Base-by-base conservation (phyloP, 176 grass and related monocot genomes). In the Cenchrus americanus region DNA sequence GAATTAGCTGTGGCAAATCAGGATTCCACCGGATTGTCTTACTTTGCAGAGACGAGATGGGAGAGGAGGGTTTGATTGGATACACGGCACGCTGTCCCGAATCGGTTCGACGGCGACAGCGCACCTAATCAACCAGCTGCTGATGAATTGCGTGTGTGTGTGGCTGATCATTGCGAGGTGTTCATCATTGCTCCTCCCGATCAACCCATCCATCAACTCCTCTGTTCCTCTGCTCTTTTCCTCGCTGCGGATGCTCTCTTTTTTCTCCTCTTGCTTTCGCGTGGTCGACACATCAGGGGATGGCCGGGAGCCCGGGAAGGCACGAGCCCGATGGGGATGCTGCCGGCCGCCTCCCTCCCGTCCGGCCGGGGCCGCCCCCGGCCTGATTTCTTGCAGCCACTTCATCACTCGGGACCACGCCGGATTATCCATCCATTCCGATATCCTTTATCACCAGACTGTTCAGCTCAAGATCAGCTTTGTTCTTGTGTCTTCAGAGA, bases 51-150 rank as follows among this genome's bases (percentile, higher is more conserved):
- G 37, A 3, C 1, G 32, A 34, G 32, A 34, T 34, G 8, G 8
- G n/a, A n/a, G 0, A 1, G 10, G 17, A 2, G 5, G 49, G n/a
- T 9, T 52, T 57, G 8, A 79, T 77, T 32, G 54, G 60, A 51
- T 84, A 37, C 86, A 76, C n/a, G 26, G 62, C 52, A 72, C 18
- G 32, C 34, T 75, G 52, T 23, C 43, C 82, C 83, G 83, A 77
- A 82, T 86, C 80, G 67, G 84, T 79, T 40, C 79, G 88, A 90
- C 74, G 41, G 79, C 74, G 84, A 90, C 84, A 66, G 5, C 26
- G 27, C n/a, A 90, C 84, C 84, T 37, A 44, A 30, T 30, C 2
- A 30, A 86, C 78, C 88, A 42, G 3, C 84, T 44, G 3, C 84
- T 44, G 58, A 79, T 44, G 58, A 79, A 86, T 83, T 73, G 78